Base-by-base conservation (phyloP, 2,329 filamentous ascomycete species). In the Plenodomus lindquistii region DNA sequence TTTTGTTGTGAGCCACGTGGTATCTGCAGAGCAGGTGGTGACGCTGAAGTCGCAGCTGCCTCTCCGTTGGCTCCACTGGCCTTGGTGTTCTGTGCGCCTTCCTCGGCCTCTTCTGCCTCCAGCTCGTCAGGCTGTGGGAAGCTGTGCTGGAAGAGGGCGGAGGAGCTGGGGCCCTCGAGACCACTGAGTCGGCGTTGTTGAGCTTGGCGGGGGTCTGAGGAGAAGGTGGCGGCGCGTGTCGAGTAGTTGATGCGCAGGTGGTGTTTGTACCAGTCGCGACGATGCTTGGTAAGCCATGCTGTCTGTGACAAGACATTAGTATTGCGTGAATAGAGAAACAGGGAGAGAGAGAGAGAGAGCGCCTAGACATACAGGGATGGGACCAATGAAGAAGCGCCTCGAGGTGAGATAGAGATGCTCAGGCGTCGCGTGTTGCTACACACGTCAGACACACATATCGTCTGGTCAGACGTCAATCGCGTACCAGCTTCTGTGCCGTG, bases 351-450 rank as follows among this genome's bases (percentile, higher is more conserved):
- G n/a, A n/a, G 31, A 44, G n/a, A 19, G 36, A 20, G n/a, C 17
- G 40, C 35, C 51, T 29, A 31, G 40, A 55, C 66, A 45, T 66
- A 71, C 68, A 18, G 84, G 84, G 29, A 86, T 83, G 29, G 84
- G 84, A 1, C 84, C 84, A 49, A 87, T 84, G 70, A 87, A 87
- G 70, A 80, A 81, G 45, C 84, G 80, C 45, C 81, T 77, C 42
- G 78, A 82, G 6, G 84, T 86, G 57, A 84, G 72, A 69, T 86
- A 79, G 35, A 87, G 70, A 62, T 87, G 84, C 50, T 82, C 77
- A 19, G 82, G 77, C 37, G 81, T 83, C 40, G 82, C 80, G 76
- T 87, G 81, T 73, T 82, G 79, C 81, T 79, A 63, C 55, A 11
- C 22, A 27, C 29, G 58, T 60, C 37, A 60, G 57, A 18, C 16